A percentile compares a stretch with the other conserved stretches of the same genome.
These are phyloP conservation scores for Trichosanthes truncata DNA, from an alignment of 306 rosid genomes.

Conservation along the genomic window DNA sequence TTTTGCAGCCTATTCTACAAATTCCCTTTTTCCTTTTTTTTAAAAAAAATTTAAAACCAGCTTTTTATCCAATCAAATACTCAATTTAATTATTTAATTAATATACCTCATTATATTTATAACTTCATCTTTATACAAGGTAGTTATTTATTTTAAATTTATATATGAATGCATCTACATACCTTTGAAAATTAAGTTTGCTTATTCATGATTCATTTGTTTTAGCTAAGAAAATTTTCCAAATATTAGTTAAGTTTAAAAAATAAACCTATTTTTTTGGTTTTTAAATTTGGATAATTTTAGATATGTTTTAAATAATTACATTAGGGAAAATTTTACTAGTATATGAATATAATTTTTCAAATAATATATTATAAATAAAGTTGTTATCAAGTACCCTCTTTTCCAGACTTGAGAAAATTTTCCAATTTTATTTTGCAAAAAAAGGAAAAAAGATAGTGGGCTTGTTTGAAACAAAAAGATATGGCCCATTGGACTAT, in stretches of 20 bases:
- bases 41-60: too few relatives aligned
- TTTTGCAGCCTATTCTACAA: neutral
- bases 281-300: too few relatives aligned
- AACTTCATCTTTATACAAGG: too few relatives aligned
- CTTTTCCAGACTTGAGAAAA: neutral
- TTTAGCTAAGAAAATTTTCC: too few relatives aligned
- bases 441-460: neutral
- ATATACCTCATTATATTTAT: too few relatives aligned
- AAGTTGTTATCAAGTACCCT: neutral
- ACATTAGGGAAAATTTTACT: neutral
- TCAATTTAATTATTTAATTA: neutral
- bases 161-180: too few relatives aligned
- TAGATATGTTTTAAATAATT: too few relatives aligned
- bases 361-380: neutral
- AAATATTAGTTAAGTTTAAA: too few relatives aligned
- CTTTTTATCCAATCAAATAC: neutral
- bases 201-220: too few relatives aligned
- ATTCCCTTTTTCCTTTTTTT: neutral
- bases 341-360: neutral
- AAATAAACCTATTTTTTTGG: too few relatives aligned
- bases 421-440: neutral
- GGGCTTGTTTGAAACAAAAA: neutral
- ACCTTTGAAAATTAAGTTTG: too few relatives aligned
- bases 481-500: neutral
- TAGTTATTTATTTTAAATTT: too few relatives aligned